These are phyloP conservation scores for Dioscorea dumetorum DNA, from an alignment of 106 monocot genomes.

Conservation along the genomic window DNA sequence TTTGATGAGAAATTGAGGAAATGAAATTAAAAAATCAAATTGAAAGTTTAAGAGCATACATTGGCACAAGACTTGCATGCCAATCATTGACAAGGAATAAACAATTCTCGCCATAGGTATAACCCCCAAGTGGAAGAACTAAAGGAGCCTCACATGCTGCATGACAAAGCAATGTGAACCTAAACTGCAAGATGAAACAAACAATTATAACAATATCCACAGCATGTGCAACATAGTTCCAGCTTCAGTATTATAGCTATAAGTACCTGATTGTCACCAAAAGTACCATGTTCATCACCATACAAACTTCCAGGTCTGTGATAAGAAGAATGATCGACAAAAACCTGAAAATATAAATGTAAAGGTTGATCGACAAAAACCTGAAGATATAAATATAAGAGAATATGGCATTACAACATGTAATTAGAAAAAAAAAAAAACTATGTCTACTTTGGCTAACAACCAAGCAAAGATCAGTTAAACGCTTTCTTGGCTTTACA, in stretches of 20 bases:
- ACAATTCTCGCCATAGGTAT: slow-evolving; percentile 78
- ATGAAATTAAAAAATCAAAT: neutral
- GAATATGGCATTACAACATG: too few relatives aligned
- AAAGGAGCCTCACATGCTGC: slow-evolving; percentile 97
- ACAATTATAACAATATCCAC: neutral
- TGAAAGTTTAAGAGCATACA: slow-evolving; percentile 33
- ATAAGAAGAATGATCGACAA: slow-evolving; percentile 86
- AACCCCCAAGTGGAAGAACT: slow-evolving; percentile 82
- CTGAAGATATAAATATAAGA: slow-evolving; percentile 15
- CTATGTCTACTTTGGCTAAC: too few relatives aligned
- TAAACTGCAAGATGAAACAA: slow-evolving; percentile 53
- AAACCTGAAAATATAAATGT: slow-evolving; percentile 37
- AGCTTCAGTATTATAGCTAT: neutral
- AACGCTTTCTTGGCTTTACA: too few relatives aligned
- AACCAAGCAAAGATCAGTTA: too few relatives aligned
- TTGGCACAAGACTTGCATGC: slow-evolving; percentile 92
- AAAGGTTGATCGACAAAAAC: slow-evolving; percentile 92
- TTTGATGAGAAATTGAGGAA: too few relatives aligned
- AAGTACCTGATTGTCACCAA: slow-evolving; percentile 84
- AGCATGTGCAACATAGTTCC: neutral
- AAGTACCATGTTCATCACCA: slow-evolving; percentile 70
- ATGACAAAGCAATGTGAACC: slow-evolving; percentile 71
- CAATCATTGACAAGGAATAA: slow-evolving; percentile 93
- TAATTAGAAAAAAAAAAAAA: too few relatives aligned
- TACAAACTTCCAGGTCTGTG: slow-evolving; percentile 81